Percentiles rank a stretch among this genome's conserved stretches.
These are phyloP conservation scores for Globisporangium recalcitrans DNA, from an alignment of 352 stramenopile species.

Conservation along the genomic window DNA sequence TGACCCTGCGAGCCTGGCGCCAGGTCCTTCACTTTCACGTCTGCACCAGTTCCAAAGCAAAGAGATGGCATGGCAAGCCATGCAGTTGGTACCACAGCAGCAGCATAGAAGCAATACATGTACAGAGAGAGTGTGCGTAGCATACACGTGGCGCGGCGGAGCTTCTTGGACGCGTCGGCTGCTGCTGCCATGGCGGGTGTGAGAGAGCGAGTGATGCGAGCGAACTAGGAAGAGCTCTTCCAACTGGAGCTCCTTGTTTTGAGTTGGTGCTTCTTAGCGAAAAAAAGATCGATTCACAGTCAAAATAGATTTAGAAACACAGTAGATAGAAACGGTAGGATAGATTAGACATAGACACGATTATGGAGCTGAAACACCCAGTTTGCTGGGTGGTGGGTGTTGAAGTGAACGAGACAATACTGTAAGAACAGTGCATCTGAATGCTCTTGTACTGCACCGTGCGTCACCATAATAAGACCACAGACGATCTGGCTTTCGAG, in stretches of 20 bases:
- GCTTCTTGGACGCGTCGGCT: constrained; percentile 2
- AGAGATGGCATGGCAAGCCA: not conserved
- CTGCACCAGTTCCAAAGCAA: constrained; percentile 23
- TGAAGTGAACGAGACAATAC: not conserved
- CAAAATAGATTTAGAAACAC: constrained; percentile 5
- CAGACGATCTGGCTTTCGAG: no score
- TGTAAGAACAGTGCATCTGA: no score
- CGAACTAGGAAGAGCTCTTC: not conserved
- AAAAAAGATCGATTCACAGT: constrained; percentile 11
- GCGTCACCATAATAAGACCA: no score
- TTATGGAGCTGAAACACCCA: not conserved
- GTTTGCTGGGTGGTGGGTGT: not conserved
- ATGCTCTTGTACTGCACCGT: no score
- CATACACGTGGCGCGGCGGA: constrained; percentile 7
- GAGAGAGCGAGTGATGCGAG: constrained; percentile 3
- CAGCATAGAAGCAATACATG: not conserved
- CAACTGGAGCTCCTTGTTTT: constrained; percentile 4
- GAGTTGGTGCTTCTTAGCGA: constrained; percentile 2
- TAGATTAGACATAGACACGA: constrained; percentile 1
- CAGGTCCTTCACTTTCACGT: constrained; percentile 76
- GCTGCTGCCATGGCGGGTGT: constrained; percentile 6
- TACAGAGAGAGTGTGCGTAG: not conserved
- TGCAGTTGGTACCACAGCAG: not conserved
- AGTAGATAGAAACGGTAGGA: no score
- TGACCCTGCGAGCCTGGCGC: constrained; percentile 69